These are phyloP conservation scores for Chytriomyces sp. DNA, from an alignment of 192 early-diverging fungal species.

Conservation along the genomic window DNA sequence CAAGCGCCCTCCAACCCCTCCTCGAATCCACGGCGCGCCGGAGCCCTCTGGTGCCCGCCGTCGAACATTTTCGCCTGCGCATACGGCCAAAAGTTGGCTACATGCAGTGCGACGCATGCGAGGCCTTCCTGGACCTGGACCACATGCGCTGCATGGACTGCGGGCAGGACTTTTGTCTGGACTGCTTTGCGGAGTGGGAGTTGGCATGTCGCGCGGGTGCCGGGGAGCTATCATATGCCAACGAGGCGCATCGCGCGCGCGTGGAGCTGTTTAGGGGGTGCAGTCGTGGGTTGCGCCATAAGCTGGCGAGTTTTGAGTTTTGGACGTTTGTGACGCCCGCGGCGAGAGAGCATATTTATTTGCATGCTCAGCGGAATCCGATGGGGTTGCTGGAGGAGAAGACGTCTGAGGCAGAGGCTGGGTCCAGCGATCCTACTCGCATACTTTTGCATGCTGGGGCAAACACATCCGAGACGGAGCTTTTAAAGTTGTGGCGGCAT, in stretches of 20 bases:
- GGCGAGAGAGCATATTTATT: not conserved
- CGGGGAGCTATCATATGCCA: too few species aligned
- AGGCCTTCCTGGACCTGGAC: conserved; percentile 6
- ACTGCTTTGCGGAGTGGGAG: conserved; percentile 17
- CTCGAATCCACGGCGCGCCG: not conserved
- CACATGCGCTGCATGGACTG: conserved; percentile 9
- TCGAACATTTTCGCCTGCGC: not conserved
- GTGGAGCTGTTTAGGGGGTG: not conserved
- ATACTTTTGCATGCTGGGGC: not conserved
- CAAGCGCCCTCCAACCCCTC: not conserved
- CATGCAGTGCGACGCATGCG: conserved; percentile 19
- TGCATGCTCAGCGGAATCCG: not conserved
- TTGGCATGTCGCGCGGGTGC: too few species aligned
- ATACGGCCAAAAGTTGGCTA: not conserved
- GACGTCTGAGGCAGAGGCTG: not conserved
- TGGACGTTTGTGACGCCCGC: not conserved
- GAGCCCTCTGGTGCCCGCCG: not conserved
- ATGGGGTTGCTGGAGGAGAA: not conserved
- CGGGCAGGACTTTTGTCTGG: conserved; percentile 4
- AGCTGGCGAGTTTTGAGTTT: not conserved
- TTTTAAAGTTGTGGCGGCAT: not conserved
- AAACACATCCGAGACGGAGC: not conserved
- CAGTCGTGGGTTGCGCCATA: not conserved
- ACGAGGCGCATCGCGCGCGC: not conserved
- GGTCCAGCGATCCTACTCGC: too few species aligned